A percentile compares a stretch with the other conserved stretches of the same genome.
These are phyloP conservation scores for Mortierella sp. DNA, from an alignment of 371 early-diverging fungal species.

Conservation along the genomic window DNA sequence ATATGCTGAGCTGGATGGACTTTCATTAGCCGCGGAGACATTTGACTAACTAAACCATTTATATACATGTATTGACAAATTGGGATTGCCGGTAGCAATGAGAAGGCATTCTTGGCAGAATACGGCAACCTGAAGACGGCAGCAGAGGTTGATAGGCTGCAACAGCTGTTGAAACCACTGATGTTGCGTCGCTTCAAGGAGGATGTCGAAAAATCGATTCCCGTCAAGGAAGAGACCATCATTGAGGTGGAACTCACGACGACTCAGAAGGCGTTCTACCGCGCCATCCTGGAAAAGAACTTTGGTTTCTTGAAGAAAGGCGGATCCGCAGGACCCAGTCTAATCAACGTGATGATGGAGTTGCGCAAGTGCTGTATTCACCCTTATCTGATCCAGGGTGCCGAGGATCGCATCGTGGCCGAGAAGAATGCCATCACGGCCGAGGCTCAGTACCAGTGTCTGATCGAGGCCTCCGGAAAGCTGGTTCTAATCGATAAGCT, in stretches of 20 bases:
- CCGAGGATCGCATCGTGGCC: slow-evolving; percentile 83
- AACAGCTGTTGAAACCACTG: slow-evolving; percentile 75
- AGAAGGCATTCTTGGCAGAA: slow-evolving; percentile 78
- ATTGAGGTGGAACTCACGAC: slow-evolving; percentile 88
- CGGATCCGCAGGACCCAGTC: slow-evolving; percentile 50
- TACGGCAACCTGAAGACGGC: slow-evolving; percentile 81
- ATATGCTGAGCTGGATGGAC: no score
- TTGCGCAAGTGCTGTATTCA: slow-evolving; percentile 92
- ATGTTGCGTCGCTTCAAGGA: slow-evolving; percentile 85
- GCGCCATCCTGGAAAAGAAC: slow-evolving; percentile 93
- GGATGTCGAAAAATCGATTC: slow-evolving; percentile 89
- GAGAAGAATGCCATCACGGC: slow-evolving; percentile 68
- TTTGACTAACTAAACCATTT: no score
- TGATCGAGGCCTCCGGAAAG: slow-evolving; percentile 92
- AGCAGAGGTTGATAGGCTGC: slow-evolving; percentile 82
- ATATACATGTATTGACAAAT: no score
- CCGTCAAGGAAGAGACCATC: slow-evolving; percentile 92
- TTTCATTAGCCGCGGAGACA: no score
- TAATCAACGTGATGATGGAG: slow-evolving; percentile 74
- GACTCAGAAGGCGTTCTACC: slow-evolving; percentile 88
- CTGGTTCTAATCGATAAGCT: slow-evolving; percentile 90
- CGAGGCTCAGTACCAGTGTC: slow-evolving; percentile 78
- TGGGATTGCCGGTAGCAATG: no score
- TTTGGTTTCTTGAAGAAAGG: slow-evolving; percentile 81
- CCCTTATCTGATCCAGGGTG: slow-evolving; percentile 87